phyloP scores from a whole-genome alignment of 805 yeast genomes.

The Kodamaea hsintzibuensis region DNA sequence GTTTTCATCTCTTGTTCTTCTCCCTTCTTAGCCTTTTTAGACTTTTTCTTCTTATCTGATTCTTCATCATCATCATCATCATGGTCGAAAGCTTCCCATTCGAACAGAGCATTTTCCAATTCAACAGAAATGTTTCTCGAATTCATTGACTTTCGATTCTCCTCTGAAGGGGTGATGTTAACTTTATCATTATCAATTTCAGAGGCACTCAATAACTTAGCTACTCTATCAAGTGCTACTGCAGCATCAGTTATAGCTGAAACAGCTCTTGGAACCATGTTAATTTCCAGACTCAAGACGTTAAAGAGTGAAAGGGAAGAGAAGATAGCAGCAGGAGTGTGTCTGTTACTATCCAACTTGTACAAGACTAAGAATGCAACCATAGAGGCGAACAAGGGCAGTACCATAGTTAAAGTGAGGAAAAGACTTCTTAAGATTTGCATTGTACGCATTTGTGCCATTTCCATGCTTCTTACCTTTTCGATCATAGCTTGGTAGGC shows the following conservation, averaged over 20 bases:
- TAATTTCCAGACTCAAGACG: slow-evolving; percentile 59
- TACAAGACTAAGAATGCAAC: slow-evolving; percentile 45
- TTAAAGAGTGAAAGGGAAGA: slow-evolving; percentile 70
- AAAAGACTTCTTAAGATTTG: slow-evolving; percentile 63
- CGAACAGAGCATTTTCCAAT: slow-evolving; percentile 53
- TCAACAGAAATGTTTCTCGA: slow-evolving; percentile 43
- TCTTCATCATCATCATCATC: slow-evolving; percentile 17
- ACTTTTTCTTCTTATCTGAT: background rate
- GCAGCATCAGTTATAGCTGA: slow-evolving; percentile 69
- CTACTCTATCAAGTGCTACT: slow-evolving; percentile 59
- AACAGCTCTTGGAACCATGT: slow-evolving; percentile 70
- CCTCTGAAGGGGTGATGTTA: slow-evolving; percentile 25
- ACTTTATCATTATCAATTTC: slow-evolving; percentile 28
- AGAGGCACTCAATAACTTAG: slow-evolving; percentile 49
- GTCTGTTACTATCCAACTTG: slow-evolving; percentile 27
- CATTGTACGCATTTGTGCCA: slow-evolving; percentile 57
- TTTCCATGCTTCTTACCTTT: slow-evolving; percentile 60
- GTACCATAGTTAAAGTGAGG: slow-evolving; percentile 63
- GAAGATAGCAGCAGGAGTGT: slow-evolving; percentile 63
- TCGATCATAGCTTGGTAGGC: slow-evolving; percentile 65
- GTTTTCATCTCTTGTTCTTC: background rate
- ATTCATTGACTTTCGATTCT: slow-evolving; percentile 25
- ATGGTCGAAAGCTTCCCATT: slow-evolving; percentile 53
- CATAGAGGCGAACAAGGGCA: slow-evolving; percentile 73
- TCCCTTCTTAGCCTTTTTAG: background rate